These are phyloP conservation scores for Oldenlandia corymbosa DNA, from an alignment of 257 asterid genomes.

Conservation along the genomic window DNA sequence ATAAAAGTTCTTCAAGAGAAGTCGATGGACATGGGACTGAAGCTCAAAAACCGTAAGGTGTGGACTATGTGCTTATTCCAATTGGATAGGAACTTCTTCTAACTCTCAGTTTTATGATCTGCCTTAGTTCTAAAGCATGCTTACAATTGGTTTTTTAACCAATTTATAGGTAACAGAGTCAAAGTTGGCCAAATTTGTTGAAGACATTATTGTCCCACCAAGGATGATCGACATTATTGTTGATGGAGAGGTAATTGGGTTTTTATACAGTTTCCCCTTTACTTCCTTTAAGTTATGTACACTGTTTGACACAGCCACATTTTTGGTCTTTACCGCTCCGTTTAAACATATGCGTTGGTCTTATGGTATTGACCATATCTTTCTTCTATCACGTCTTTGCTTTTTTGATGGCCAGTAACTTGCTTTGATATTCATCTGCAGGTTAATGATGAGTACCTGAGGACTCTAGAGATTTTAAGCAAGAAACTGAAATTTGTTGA, in stretches of 20 bases:
- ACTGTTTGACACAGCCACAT: not conserved
- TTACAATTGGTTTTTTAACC: no score
- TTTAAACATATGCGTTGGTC: not conserved
- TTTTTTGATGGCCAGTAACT: constrained; percentile 18
- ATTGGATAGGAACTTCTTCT: not conserved
- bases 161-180: no score
- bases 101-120: not conserved
- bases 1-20: constrained; percentile 96
- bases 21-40: constrained; percentile 99
- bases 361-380: no score
- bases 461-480: constrained; percentile 80
- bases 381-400: not conserved
- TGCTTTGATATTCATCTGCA: constrained; percentile 30
- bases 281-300: not conserved
- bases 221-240: constrained; percentile 91
- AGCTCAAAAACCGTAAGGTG: constrained; percentile 98
- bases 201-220: constrained; percentile 96
- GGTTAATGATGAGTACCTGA: constrained; percentile 95
- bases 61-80: constrained; percentile 2
- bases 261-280: constrained; percentile 3
- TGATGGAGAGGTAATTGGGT: constrained; percentile 81
- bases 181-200: constrained; percentile 86
- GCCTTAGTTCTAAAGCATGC: not conserved
- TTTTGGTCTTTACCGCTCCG: not conserved
- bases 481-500: constrained; percentile 82